These are phyloP conservation scores for Catunica adiposa DNA, from an alignment of 2,329 filamentous ascomycete genomes.

Conservation along the genomic window DNA sequence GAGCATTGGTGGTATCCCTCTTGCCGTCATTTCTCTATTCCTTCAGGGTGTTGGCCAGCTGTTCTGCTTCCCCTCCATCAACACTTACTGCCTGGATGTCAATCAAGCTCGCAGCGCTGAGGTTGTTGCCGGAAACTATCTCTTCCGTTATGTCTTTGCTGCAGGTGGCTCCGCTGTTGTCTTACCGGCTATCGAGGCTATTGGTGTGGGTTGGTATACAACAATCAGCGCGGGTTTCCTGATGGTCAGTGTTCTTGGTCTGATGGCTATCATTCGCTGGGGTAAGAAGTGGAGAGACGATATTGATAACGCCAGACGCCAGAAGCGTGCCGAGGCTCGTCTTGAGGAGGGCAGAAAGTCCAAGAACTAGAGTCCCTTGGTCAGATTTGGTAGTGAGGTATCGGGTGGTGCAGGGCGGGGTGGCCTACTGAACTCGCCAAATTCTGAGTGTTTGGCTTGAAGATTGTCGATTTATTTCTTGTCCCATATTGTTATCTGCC, in stretches of 20 bases:
- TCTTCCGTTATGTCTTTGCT: constrained; percentile 59
- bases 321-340: constrained; percentile 3
- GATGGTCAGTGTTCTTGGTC: constrained; percentile 16
- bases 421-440: neutral
- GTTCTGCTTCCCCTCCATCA: constrained; percentile 59
- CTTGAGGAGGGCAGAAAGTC: neutral
- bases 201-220: constrained; percentile 70
- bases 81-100: constrained; percentile 70
- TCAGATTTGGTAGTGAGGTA: neutral
- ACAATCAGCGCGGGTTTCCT: constrained; percentile 38
- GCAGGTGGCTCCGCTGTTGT: constrained; percentile 54
- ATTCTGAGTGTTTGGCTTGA: too few species aligned
- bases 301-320: constrained; percentile 18
- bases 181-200: constrained; percentile 53
- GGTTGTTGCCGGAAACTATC: constrained; percentile 66
- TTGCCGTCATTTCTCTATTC: constrained; percentile 60
- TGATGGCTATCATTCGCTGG: constrained; percentile 23
- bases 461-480: neutral
- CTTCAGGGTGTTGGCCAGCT: constrained; percentile 57
- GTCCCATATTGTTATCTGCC: neutral
- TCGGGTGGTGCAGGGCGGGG: neutral
- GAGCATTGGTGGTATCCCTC: constrained; percentile 33
- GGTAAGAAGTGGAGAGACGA: constrained; percentile 26
- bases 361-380: constrained; percentile 1
- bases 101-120: constrained; percentile 57